Evolutionary conservation across 306 rosid genomes (phyloP), one percentile per base, ranked within the genome.

Genomic region (Mucuna pruriens): DNA sequence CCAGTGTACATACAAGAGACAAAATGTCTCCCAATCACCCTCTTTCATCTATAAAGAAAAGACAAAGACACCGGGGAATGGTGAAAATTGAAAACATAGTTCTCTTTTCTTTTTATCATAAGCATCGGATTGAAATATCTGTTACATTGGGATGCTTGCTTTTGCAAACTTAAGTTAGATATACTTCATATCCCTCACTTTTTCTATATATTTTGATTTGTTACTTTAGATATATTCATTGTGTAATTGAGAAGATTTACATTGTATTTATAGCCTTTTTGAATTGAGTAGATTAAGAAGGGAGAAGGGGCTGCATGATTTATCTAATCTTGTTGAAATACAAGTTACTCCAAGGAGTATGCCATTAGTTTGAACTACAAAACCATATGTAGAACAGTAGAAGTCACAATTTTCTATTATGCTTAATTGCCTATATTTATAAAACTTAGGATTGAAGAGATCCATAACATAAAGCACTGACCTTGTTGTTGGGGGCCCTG

Each of bases 21-120:
- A 61, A 45, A 19, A 36, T 70, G 44, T 39, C 6, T 61, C 16
- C 42, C 12, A 60, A 60, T 60, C 71, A 45, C 16, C 19, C 63
- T 61, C 42, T 60, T 60, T 80, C 70, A 78, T 66, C 76, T 16
- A 6, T 39, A 29, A 36, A 45, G 26, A 76, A 58, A 13, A 25
- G 66, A 15, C 20, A 69, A 65, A 74, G 42, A 20, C 9, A 25
- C 16, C 39, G 22, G 25, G 60, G 80, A 46, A 10, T 67, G 64
- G 55, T 58, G 23, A 39, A 49, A 69, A 40, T 61, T 23, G 23
- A 25, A 71, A n/a, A 4, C 13, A 3, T 77, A 20, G 51, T 49
- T 45, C 46, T 25, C 51, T 33, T 75, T 46, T 71, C 20, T 60
- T 26, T 29, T 36, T 25, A 25, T 25, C 31, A 26, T 26, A 9